These are phyloP conservation scores for Crucibulum laeve DNA, from an alignment of 768 basidiomycete genomes.

Conservation along the genomic window DNA sequence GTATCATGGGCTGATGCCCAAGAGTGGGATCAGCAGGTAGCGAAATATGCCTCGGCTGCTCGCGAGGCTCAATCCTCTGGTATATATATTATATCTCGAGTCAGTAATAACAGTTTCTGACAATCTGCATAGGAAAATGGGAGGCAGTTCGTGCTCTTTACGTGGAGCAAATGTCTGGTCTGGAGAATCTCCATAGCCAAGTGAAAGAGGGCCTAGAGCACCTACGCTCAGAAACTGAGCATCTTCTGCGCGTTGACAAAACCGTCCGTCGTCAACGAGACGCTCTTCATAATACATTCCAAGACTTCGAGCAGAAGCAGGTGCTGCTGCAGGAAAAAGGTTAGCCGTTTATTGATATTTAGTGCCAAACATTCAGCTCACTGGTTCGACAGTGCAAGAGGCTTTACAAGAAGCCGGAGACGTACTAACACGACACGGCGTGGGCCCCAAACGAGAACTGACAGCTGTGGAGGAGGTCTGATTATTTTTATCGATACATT, in stretches of 20 bases:
- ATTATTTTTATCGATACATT: slow-evolving; percentile 3
- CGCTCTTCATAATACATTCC: slow-evolving; percentile 32
- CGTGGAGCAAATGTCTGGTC: slow-evolving; percentile 56
- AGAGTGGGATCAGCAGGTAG: slow-evolving; percentile 53
- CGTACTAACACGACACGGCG: slow-evolving; percentile 23
- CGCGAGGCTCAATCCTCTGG: slow-evolving; percentile 35
- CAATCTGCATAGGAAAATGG: slow-evolving; percentile 47
- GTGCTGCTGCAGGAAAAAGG: slow-evolving; percentile 39
- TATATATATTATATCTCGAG: slow-evolving; percentile 8
- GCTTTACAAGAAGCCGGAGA: slow-evolving; percentile 36
- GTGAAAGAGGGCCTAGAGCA: slow-evolving; percentile 41
- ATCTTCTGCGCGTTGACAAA: slow-evolving; percentile 37
- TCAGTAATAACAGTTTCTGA: background rate
- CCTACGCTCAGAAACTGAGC: slow-evolving; percentile 38
- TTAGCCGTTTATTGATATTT: slow-evolving; percentile 10
- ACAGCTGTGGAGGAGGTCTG: slow-evolving; percentile 17
- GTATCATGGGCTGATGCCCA: slow-evolving; percentile 76
- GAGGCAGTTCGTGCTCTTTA: slow-evolving; percentile 53
- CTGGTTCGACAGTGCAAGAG: slow-evolving; percentile 20
- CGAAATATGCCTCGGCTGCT: slow-evolving; percentile 37
- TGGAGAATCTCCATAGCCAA: slow-evolving; percentile 52
- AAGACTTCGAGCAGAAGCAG: slow-evolving; percentile 39
- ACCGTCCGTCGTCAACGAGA: slow-evolving; percentile 35
- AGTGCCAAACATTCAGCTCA: background rate
- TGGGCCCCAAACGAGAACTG: slow-evolving; percentile 16